Evolutionary conservation across 176 grass and related monocot species (phyloP).

Genomic region (Echinochloa phyllopogon): DNA sequence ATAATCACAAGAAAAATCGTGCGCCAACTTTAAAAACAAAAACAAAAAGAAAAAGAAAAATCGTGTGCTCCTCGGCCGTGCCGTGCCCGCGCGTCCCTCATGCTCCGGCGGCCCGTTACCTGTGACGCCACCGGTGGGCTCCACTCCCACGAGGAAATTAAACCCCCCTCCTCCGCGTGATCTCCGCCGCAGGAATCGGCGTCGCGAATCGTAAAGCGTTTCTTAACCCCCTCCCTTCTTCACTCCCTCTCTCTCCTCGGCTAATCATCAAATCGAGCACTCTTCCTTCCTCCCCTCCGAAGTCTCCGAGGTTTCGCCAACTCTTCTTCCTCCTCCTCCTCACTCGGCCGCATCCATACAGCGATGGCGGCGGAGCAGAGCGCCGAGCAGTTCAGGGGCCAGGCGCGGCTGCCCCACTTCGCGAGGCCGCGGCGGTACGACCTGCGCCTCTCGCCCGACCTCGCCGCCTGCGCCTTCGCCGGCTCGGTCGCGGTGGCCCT

Average conservation of each 20-base stretch:
- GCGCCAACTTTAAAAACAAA: too few species aligned
- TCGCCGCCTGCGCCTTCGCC: constrained; percentile 69
- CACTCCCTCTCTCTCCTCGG: neutral
- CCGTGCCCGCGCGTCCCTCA: too few species aligned
- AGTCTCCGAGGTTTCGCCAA: constrained; percentile 9
- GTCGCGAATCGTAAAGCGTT: neutral
- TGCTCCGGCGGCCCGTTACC: too few species aligned
- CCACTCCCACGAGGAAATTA: too few species aligned
- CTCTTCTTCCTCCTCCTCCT: neutral
- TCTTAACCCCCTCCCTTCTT: neutral
- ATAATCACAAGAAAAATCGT: too few species aligned
- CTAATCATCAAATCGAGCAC: neutral
- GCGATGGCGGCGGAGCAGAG: constrained; percentile 45
- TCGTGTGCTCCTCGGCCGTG: too few species aligned
- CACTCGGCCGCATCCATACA: neutral
- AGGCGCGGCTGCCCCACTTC: constrained; percentile 74
- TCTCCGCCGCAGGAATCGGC: neutral
- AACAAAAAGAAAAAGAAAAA: too few species aligned
- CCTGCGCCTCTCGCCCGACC: constrained; percentile 76
- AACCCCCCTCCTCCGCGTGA: neutral
- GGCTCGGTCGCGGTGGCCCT: constrained; percentile 59
- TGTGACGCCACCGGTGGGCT: too few species aligned
- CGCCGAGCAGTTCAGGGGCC: constrained; percentile 71
- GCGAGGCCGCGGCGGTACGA: constrained; percentile 78
- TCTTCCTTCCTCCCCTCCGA: neutral